phyloP scores from a whole-genome alignment of 164 flowering plant genomes.

The Cinnamomum micranthum region DNA sequence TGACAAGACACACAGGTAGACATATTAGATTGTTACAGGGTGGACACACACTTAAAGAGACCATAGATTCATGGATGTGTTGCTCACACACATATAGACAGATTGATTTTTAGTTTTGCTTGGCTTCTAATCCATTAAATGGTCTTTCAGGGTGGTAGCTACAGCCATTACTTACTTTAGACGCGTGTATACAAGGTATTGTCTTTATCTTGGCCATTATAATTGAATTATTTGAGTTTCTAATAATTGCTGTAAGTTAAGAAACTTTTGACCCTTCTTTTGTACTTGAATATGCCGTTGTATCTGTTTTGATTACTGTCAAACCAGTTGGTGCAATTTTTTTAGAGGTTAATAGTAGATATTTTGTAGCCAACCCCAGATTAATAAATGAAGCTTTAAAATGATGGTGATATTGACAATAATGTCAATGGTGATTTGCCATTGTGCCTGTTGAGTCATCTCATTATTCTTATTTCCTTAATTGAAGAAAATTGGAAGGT shows the following conservation, averaged over 20 bases:
- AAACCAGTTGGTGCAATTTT: too few species aligned
- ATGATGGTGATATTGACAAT: too few species aligned
- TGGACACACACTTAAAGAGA: background rate
- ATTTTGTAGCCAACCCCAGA: too few species aligned
- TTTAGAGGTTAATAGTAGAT: too few species aligned
- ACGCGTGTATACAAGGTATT: conserved; percentile 87
- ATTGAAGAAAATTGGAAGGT: background rate
- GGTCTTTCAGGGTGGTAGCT: conserved; percentile 85
- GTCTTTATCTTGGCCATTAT: background rate
- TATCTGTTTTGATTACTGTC: too few species aligned
- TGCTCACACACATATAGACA: background rate
- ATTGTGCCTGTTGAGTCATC: background rate
- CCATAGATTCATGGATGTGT: background rate
- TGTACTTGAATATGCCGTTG: background rate
- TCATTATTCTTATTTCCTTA: too few species aligned
- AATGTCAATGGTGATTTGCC: background rate
- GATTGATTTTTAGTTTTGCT: background rate
- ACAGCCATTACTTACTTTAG: conserved; percentile 96
- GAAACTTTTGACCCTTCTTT: background rate
- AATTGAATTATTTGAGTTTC: background rate
- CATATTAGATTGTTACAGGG: background rate
- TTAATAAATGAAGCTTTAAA: too few species aligned
- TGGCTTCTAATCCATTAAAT: conserved; percentile 10
- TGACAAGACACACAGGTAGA: background rate
- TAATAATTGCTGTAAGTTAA: background rate